A percentile compares a stretch with the other conserved stretches of the same genome.
phyloP scores from a whole-genome alignment of 73 alveolate species.

The Paramecium sexaurelia region DNA sequence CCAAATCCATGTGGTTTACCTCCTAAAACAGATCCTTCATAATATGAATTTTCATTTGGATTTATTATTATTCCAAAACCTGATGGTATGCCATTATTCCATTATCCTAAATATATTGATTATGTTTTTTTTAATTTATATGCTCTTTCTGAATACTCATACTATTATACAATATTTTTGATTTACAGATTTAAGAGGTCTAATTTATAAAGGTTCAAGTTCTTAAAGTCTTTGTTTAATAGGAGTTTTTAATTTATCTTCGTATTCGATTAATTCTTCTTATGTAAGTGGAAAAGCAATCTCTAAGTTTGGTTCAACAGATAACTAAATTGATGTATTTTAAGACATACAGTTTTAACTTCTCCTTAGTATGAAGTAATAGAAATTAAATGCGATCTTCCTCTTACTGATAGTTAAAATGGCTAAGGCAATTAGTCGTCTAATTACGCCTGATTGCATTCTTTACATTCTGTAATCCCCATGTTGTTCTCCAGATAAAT shows the following conservation, averaged over 20 bases:
- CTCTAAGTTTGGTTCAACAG: not conserved
- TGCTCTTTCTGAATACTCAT: conserved; percentile 16
- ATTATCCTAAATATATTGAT: conserved; percentile 12
- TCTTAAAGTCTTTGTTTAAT: not conserved
- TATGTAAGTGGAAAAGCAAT: not conserved
- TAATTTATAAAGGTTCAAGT: not conserved
- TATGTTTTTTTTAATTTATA: not conserved
- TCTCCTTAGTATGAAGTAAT: not conserved
- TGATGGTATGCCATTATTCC: not conserved
- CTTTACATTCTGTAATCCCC: not conserved
- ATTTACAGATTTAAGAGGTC: not conserved
- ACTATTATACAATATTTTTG: not conserved
- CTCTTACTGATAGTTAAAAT: not conserved
- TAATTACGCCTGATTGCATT: not conserved
- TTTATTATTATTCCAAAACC: conserved; percentile 1
- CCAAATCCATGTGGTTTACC: conserved; percentile 30
- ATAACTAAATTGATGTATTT: not conserved
- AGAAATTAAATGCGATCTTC: not conserved
- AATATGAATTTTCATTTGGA: not conserved
- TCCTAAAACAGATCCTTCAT: not conserved
- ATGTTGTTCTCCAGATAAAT: not conserved
- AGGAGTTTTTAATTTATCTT: not conserved
- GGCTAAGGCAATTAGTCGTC: not conserved
- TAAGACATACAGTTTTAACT: not conserved
- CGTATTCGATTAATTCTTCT: conserved; percentile 19